Conservation (phyloP, 23 red algal species). For the Gracilaria caudata region DNA sequence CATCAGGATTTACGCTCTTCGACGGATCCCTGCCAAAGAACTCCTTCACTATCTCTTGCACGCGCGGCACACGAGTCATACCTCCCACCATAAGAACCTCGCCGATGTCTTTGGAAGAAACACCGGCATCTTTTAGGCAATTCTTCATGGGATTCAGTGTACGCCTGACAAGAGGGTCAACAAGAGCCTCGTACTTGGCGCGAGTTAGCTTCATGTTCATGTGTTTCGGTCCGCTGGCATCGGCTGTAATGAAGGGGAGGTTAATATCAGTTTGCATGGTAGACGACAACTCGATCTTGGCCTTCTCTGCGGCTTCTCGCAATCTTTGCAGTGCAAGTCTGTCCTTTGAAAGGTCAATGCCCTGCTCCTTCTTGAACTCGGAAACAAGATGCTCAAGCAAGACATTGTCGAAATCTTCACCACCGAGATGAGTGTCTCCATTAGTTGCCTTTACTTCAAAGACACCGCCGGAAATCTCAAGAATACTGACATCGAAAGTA, state of each 20-base stretch:
- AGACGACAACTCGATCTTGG: constrained; percentile 96
- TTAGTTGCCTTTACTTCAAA: constrained; percentile 99
- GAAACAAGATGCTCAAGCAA: constrained; percentile 87
- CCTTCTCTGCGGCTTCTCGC: constrained; percentile 97
- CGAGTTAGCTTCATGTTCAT: constrained; percentile 99
- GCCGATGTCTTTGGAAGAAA: constrained; percentile 82
- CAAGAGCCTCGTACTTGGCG: constrained; percentile 95
- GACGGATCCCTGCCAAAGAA: constrained; percentile 93
- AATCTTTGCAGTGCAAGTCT: constrained; percentile 91
- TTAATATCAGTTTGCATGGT: constrained; percentile 99
- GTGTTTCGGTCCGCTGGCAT: constrained; percentile 93
- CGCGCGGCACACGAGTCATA: constrained; percentile 94
- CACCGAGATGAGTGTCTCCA: constrained; percentile 99
- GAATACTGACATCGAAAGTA: constrained; percentile 98
- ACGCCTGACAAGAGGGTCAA: constrained; percentile 86
- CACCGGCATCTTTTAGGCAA: constrained; percentile 92
- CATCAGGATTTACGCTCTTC: constrained; percentile 99
- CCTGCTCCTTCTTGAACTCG: constrained; percentile 98
- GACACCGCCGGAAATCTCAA: constrained; percentile 98
- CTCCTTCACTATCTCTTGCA: constrained; percentile 87
- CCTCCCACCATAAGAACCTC: constrained; percentile 98
- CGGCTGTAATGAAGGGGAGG: constrained; percentile 99
- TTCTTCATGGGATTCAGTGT: constrained; percentile 98
- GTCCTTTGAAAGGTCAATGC: constrained; percentile 96
- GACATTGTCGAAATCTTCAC: constrained; percentile 98